These are phyloP conservation scores for Solanum piurae DNA, from an alignment of 257 asterid species.

Conservation along the genomic window DNA sequence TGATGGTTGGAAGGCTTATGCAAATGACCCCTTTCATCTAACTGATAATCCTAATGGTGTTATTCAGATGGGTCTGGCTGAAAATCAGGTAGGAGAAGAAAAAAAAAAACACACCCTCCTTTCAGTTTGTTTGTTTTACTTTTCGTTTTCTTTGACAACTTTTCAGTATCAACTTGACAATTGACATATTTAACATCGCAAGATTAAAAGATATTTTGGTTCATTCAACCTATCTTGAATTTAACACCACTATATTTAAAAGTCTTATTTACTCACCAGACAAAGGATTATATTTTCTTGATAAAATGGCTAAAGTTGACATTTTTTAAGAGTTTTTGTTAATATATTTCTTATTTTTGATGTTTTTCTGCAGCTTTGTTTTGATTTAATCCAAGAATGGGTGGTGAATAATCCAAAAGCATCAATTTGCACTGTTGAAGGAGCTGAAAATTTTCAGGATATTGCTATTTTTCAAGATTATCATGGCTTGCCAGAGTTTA, in stretches of 20 bases:
- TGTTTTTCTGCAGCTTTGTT: constrained; percentile 33
- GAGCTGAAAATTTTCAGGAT: constrained; percentile 38
- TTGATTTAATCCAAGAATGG: constrained; percentile 57
- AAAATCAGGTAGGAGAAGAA: constrained; percentile 36
- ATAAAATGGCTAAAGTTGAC: not conserved
- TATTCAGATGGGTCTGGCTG: constrained; percentile 68
- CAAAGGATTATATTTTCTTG: not conserved
- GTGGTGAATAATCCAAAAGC: constrained; percentile 38
- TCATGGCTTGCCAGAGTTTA: constrained; percentile 72
- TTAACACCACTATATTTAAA: not conserved
- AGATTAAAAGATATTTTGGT: too few species aligned
- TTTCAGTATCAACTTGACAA: too few species aligned
- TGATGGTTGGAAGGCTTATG: constrained; percentile 43
- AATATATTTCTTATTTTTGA: not conserved
- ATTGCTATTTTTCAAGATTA: constrained; percentile 59
- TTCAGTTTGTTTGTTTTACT: not conserved
- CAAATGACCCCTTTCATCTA: constrained; percentile 33
- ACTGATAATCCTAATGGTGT: constrained; percentile 43
- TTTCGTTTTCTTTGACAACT: too few species aligned
- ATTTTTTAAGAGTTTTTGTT: not conserved
- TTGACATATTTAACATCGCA: too few species aligned
- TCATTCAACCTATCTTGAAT: too few species aligned
- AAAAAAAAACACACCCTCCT: not conserved
- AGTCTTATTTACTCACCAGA: accelerated
- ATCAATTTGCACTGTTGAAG: constrained; percentile 54